Base-by-base conservation (phyloP, 306 rosid genomes). In the Vigna nakashimae region DNA sequence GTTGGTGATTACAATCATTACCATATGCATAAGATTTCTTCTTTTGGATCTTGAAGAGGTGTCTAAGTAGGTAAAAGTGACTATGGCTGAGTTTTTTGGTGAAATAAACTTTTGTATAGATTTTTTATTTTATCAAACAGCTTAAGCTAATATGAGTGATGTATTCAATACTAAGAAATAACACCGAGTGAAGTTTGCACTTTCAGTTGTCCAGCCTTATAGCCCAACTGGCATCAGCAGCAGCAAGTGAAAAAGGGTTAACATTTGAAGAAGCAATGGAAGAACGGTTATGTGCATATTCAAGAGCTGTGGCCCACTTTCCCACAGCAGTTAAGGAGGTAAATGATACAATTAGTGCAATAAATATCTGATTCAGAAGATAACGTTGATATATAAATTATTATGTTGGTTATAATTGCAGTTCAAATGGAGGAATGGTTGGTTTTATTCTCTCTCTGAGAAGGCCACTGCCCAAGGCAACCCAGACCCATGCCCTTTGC, bases 291-390 rank as follows among this genome's bases (percentile, higher is more conserved):
- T 95, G 98, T 64, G 98, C 99, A 1, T 95, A 95, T 75, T 83
- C 98, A 2, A 82, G 94, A 57, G 83, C 99, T 0, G 99, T 95
- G 22, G 87, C 98, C 13, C 97, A 95, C 82, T 95, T 95, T 66
- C 99, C 98, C 43, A 95, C 99, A 0, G 99, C 99, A 79, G 97
- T 95, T 36, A 95, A 95, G 81, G 99, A 95, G 98, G 98, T 95
- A 74, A 80, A 72, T 38, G 62, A 57, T 22, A 60, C 62, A 45
- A 3, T 45, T 42, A 11, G 4, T 6, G 30, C 38, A 56, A 20
- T 57, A 62, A 32, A 69, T 36, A 46, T 56, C 34, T 40, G 16
- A 71, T 14, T 59, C 57, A 72, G 55, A 12, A 42, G 34, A 20
- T 43, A 58, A 38, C 17, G 63, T 11, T 81, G 42, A 1, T 28